Base-by-base conservation (phyloP, 805 yeast genomes). In the Komagataella pseudopastoris region DNA sequence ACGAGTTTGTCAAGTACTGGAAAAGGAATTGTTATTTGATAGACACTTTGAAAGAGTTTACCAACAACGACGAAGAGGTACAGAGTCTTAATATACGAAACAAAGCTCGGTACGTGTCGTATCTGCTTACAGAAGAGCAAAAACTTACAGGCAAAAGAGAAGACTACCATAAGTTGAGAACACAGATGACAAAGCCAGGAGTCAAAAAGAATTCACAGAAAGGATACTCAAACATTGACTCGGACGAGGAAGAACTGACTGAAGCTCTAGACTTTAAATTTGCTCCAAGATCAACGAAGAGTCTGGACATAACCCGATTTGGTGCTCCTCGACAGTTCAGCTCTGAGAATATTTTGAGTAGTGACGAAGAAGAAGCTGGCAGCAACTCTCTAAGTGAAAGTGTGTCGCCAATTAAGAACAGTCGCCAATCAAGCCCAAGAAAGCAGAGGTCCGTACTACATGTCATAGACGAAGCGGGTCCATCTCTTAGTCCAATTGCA, bases 1-100 rank as follows among this genome's bases (percentile, higher is more conserved):
- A 59, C 23, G 75, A 69, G 16, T 79, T 78, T 59, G 65, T 74
- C 10, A 55, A 62, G 4, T 79, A 83, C 80, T 56, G 71, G 53
- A 66, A 67, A 51, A 63, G 71, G 45, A 74, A 72, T 58, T 63
- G 60, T 53, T 73, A 60, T 44, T 44, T 59, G 1, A 48, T 69
- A n/a, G 51, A 59, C 1, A 50, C 60, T 2, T 50, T 63, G 5
- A 49, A 52, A 44, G 67, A 67, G 44, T 68, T 61, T 50, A 60
- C 62, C 45, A 39, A 60, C 53, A 46, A 50, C 10, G 62, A 62
- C 5, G 51, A 57, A 22, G 53, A 51, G 20, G 56, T 54, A 47
- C 51, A 56, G n/a, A 59, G 64, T 2, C 59, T 60, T 12, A 65
- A 72, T 46, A 69, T 76, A 12, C 58, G 72, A 45, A 59, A 58